Evolutionary conservation across 306 rosid genomes (phyloP).

Genomic region (Trifolium pratense): DNA sequence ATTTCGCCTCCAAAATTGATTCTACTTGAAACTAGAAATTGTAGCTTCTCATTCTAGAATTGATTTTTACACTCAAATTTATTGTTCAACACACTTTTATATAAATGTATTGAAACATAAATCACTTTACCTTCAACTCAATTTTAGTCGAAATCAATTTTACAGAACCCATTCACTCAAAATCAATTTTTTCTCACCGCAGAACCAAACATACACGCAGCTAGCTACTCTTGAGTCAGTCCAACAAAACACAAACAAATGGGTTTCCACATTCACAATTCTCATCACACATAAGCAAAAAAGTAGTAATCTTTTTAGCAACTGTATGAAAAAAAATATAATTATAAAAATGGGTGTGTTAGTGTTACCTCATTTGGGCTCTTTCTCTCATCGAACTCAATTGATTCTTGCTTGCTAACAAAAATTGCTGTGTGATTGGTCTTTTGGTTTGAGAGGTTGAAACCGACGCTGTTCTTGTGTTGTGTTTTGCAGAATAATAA

Average conservation of each 20-base stretch:
- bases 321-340: background rate
- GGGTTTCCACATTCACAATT: background rate
- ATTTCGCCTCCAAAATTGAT: too few relatives aligned
- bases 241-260: background rate
- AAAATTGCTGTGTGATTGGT: background rate
- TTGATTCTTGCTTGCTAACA: background rate
- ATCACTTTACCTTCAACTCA: too few relatives aligned
- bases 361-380: constrained; percentile 8
- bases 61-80: too few relatives aligned
- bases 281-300: background rate
- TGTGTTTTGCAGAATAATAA: background rate
- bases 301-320: background rate
- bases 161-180: too few relatives aligned
- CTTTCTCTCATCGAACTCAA: background rate
- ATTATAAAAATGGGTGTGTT: background rate
- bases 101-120: too few relatives aligned
- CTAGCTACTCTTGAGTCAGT: background rate
- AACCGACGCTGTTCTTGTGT: background rate
- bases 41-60: too few relatives aligned
- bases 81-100: too few relatives aligned
- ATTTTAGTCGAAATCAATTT: too few relatives aligned
- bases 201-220: too few relatives aligned
- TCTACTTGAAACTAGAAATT: too few relatives aligned
- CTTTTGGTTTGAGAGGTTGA: background rate
- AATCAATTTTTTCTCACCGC: too few relatives aligned